Percentiles rank a stretch among this genome's conserved stretches.
phyloP scores from a whole-genome alignment of 2,329 filamentous ascomycete genomes.

The Didymella sp. region DNA sequence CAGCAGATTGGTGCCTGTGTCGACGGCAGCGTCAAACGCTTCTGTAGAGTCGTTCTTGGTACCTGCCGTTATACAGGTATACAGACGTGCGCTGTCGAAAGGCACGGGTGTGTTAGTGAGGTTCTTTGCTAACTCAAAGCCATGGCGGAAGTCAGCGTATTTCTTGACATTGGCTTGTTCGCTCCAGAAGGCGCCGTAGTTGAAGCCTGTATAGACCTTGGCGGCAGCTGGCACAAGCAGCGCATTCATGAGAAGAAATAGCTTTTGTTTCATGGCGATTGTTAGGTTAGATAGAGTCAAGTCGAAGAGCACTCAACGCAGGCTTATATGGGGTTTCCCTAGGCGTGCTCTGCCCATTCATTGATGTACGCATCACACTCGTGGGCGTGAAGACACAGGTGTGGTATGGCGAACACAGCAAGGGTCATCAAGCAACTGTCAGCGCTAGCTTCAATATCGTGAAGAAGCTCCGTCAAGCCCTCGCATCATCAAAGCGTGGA shows the following conservation, averaged over 20 bases:
- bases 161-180: conserved; percentile 23
- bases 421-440: background rate
- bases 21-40: conserved; percentile 45
- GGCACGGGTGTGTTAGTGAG: conserved; percentile 53
- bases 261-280: background rate
- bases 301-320: background rate
- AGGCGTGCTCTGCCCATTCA: background rate
- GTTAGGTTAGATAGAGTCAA: background rate
- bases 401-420: background rate
- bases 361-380: background rate
- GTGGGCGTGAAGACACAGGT: background rate
- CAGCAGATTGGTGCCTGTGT: conserved; percentile 41
- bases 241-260: background rate
- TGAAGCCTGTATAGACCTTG: conserved; percentile 38
- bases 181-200: conserved; percentile 39
- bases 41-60: conserved; percentile 65
- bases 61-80: conserved; percentile 64
- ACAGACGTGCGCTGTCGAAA: conserved; percentile 73
- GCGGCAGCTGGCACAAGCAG: conserved; percentile 21
- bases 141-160: conserved; percentile 32
- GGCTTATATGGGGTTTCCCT: background rate
- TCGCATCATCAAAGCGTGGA: background rate
- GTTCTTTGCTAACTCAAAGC: conserved; percentile 33
- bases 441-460: background rate
- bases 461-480: background rate